Conservation (phyloP, 1,284 basidiomycete genomes). For the Fomitiporia mediterranea region DNA sequence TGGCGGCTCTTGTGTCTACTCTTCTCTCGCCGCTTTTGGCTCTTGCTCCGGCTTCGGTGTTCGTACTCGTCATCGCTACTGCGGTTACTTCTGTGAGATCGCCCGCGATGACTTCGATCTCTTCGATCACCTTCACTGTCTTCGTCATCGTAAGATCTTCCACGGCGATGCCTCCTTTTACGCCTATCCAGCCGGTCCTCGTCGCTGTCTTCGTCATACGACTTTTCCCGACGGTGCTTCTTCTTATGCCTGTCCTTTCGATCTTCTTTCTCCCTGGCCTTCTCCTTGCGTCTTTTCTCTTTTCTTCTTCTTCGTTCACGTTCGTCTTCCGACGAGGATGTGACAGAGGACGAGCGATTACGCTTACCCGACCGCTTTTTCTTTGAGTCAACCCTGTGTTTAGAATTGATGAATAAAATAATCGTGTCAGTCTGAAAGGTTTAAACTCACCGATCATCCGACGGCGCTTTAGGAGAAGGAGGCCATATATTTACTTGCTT, state of each 20-base stretch:
- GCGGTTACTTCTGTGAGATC: constrained; percentile 20
- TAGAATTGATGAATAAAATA: background rate
- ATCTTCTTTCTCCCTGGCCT: constrained; percentile 35
- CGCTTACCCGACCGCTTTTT: constrained; percentile 55
- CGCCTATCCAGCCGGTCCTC: constrained; percentile 27
- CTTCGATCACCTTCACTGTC: constrained; percentile 18
- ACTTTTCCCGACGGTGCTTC: constrained; percentile 28
- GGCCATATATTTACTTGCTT: constrained; percentile 78
- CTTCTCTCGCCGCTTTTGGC: constrained; percentile 28
- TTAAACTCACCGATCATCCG: constrained; percentile 50
- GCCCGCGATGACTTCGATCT: constrained; percentile 14
- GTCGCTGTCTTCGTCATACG: constrained; percentile 15
- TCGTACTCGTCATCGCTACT: constrained; percentile 22
- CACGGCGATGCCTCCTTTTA: constrained; percentile 30
- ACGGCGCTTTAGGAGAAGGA: constrained; percentile 68
- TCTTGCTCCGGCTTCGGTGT: constrained; percentile 28
- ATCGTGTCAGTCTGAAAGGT: background rate
- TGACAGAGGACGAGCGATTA: constrained; percentile 47
- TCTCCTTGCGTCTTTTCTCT: constrained; percentile 55
- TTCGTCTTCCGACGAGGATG: constrained; percentile 61
- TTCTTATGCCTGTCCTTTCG: constrained; percentile 24
- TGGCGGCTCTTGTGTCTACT: constrained; percentile 26
- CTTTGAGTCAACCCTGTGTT: constrained; percentile 49
- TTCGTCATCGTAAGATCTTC: constrained; percentile 16
- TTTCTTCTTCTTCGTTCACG: constrained; percentile 41